phyloP scores from a whole-genome alignment of 768 basidiomycete species.

The Punctularia strigosozonata region DNA sequence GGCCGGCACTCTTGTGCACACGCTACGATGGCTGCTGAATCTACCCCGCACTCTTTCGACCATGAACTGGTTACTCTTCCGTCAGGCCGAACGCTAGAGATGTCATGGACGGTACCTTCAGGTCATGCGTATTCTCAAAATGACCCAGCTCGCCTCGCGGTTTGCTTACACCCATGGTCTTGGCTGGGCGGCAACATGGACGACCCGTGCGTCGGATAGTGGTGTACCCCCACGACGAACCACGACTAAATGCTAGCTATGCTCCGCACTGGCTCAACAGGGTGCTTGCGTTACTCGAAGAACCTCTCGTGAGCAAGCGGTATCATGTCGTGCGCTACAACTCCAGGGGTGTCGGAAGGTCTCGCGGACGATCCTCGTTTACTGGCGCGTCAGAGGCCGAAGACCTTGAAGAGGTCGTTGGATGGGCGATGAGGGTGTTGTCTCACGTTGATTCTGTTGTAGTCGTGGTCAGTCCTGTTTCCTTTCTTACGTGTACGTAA shows the following conservation, averaged over 20 bases:
- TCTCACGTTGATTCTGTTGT: slow-evolving; percentile 37
- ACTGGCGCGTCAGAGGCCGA: slow-evolving; percentile 60
- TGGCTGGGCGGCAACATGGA: slow-evolving; percentile 69
- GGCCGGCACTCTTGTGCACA: too few relatives aligned
- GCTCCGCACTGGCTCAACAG: slow-evolving; percentile 17
- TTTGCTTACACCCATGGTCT: slow-evolving; percentile 83
- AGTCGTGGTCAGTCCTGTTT: slow-evolving; percentile 38
- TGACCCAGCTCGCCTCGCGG: slow-evolving; percentile 36
- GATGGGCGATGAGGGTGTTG: slow-evolving; percentile 36
- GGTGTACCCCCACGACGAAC: too few relatives aligned
- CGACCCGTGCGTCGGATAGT: slow-evolving; percentile 50
- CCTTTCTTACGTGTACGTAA: not conserved
- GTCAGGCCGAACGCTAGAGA: too few relatives aligned
- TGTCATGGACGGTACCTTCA: too few relatives aligned
- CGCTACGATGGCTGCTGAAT: too few relatives aligned
- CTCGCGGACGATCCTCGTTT: slow-evolving; percentile 62
- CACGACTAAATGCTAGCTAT: not conserved
- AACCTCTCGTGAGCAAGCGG: slow-evolving; percentile 28
- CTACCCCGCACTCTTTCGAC: too few relatives aligned
- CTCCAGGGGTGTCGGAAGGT: slow-evolving; percentile 65
- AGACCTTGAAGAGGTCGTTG: slow-evolving; percentile 54
- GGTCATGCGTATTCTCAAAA: too few relatives aligned
- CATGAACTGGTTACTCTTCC: too few relatives aligned
- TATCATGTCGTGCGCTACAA: slow-evolving; percentile 65
- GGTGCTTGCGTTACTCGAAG: slow-evolving; percentile 29